These are phyloP conservation scores for Paracoccidioides brasiliensis DNA, from an alignment of 2,329 filamentous ascomycete genomes.

Conservation along the genomic window DNA sequence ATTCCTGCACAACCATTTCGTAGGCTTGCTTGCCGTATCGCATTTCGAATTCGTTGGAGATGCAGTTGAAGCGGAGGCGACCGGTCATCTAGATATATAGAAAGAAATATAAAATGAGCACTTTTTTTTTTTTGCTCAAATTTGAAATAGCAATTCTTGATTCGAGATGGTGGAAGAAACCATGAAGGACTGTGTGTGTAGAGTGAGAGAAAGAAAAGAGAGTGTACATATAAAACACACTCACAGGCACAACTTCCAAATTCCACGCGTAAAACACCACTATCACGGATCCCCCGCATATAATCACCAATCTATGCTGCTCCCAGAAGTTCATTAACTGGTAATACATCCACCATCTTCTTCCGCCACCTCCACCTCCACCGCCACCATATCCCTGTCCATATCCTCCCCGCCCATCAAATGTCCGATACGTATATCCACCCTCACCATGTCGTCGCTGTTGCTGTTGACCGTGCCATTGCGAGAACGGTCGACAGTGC, in stretches of 20 bases:
- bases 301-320: not conserved
- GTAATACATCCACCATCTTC: not conserved
- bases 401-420: not conserved
- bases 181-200: too few species aligned
- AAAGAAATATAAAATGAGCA: not conserved
- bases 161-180: not conserved
- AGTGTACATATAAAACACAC: not conserved
- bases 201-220: not conserved
- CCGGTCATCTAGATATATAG: constrained; percentile 35
- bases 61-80: constrained; percentile 46
- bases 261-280: constrained; percentile 5
- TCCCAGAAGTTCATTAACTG: not conserved
- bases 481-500: not conserved
- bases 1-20: constrained; percentile 35
- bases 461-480: not conserved
- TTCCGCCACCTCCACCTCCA: not conserved
- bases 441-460: not conserved
- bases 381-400: not conserved
- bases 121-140: not conserved
- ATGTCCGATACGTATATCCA: not conserved
- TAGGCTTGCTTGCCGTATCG: constrained; percentile 33
- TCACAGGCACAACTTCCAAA: constrained; percentile 6
- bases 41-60: constrained; percentile 35
- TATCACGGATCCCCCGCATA: not conserved
- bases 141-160: not conserved